These are phyloP conservation scores for Debaryomyces prosopidis DNA, from an alignment of 805 yeast genomes.

Conservation along the genomic window DNA sequence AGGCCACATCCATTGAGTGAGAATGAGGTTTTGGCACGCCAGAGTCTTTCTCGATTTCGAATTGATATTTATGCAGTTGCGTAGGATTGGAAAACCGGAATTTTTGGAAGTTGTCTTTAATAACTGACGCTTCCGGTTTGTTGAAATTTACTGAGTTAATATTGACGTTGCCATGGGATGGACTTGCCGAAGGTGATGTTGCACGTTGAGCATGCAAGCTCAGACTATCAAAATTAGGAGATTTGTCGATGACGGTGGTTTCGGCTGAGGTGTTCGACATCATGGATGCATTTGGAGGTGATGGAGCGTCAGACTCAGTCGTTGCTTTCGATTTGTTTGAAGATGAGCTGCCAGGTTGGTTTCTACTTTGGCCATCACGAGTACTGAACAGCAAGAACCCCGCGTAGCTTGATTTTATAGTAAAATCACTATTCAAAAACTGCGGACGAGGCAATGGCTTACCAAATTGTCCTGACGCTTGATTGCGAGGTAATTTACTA, in stretches of 20 bases:
- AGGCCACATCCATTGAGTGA: conserved; percentile 8
- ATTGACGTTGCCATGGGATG: conserved; percentile 1
- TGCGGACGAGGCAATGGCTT: conserved; percentile 32
- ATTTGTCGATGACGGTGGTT: neutral
- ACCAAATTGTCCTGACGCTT: conserved; percentile 10
- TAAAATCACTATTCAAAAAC: conserved; percentile 29
- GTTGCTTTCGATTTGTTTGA: neutral
- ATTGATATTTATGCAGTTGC: neutral
- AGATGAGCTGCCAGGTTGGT: conserved; percentile 1
- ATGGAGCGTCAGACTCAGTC: neutral
- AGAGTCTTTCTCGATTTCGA: neutral
- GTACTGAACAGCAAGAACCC: conserved; percentile 31
- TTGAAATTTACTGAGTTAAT: conserved; percentile 8
- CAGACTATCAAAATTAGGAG: neutral
- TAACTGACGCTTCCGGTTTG: conserved; percentile 10
- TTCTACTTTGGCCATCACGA: conserved; percentile 8
- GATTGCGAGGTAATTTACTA: conserved; percentile 2
- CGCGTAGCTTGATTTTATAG: conserved; percentile 28
- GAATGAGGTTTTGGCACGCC: neutral
- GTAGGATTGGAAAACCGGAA: conserved; percentile 9
- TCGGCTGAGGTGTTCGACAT: neutral
- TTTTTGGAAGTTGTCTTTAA: conserved; percentile 16
- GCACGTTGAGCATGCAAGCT: neutral
- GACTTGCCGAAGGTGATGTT: neutral
- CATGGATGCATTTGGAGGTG: neutral